Conservation (phyloP, 2,329 filamentous ascomycete genomes). For the Botryotinia calthae region DNA sequence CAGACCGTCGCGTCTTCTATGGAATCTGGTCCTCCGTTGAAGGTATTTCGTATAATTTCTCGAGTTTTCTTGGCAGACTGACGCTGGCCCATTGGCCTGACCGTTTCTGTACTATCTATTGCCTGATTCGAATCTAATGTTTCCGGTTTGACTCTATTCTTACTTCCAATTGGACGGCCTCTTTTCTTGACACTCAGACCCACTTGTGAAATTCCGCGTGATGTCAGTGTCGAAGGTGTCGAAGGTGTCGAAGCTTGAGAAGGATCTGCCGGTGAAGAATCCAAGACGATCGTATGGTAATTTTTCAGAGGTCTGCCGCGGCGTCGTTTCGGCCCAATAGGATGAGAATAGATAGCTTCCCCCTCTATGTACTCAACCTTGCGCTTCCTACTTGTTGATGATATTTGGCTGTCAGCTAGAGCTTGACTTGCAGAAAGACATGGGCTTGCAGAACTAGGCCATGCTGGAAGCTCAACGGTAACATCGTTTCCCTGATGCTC, state of each 20-base stretch:
- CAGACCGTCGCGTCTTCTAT: background rate
- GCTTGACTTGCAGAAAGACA: background rate
- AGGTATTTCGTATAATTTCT: background rate
- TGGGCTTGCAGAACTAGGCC: background rate
- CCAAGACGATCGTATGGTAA: background rate
- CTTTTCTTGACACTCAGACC: background rate
- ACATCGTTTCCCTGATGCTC: background rate
- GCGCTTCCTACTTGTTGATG: background rate
- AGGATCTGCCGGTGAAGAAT: background rate
- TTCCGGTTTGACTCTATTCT: background rate
- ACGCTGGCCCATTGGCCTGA: background rate
- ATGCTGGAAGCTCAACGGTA: background rate
- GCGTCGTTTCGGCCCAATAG: slow-evolving; percentile 8
- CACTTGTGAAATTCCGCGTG: background rate
- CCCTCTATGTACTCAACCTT: background rate
- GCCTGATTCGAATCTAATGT: background rate
- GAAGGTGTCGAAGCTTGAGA: background rate
- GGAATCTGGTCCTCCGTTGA: background rate
- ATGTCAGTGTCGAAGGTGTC: too few relatives aligned
- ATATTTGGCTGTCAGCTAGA: background rate
- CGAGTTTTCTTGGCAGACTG: background rate
- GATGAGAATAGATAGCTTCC: background rate
- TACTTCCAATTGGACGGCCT: slow-evolving; percentile 2
- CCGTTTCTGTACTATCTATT: background rate
- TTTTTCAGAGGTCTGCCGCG: background rate